Percentiles rank a stretch among this genome's conserved stretches.
Evolutionary conservation across 345 rosid genomes (phyloP).

Genomic region (Populus davidiana): DNA sequence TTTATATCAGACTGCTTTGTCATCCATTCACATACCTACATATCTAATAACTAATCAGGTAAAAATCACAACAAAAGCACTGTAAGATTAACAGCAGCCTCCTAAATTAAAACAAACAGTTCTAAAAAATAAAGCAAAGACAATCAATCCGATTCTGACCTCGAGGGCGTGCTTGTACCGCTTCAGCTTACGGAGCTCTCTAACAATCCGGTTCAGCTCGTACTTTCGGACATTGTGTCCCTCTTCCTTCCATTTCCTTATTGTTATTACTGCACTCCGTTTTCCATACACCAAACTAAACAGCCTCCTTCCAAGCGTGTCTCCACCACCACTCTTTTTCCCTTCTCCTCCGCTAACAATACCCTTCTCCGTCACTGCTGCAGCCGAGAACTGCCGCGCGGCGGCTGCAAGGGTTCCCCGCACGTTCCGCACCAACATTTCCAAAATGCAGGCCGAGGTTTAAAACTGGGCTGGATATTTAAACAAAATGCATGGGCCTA

Average conservation of each 20-base stretch:
- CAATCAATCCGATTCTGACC: constrained; percentile 30
- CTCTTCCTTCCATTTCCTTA: constrained; percentile 71
- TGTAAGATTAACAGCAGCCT: not conserved
- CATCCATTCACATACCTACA: constrained; percentile 95
- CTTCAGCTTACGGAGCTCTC: constrained; percentile 81
- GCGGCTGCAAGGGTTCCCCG: constrained; percentile 37
- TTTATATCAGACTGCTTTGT: constrained; percentile 61
- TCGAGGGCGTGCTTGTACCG: constrained; percentile 92
- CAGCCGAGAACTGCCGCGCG: constrained; percentile 43
- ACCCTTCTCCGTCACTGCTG: constrained; percentile 24
- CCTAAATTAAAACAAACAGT: no score
- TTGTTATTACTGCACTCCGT: constrained; percentile 72
- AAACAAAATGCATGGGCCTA: not conserved
- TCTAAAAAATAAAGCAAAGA: not conserved
- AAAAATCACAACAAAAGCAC: not conserved
- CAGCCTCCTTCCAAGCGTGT: constrained; percentile 69
- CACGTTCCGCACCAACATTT: constrained; percentile 38
- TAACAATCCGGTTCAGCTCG: constrained; percentile 75
- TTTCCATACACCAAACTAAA: constrained; percentile 63
- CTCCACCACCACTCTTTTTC: constrained; percentile 33
- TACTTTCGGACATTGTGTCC: constrained; percentile 64
- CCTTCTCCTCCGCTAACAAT: constrained; percentile 6
- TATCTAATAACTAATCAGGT: not conserved
- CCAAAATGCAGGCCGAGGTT: not conserved
- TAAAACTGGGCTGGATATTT: not conserved